Base-by-base conservation (phyloP, 2,329 filamentous ascomycete genomes). In the Scedosporium dehoogii region DNA sequence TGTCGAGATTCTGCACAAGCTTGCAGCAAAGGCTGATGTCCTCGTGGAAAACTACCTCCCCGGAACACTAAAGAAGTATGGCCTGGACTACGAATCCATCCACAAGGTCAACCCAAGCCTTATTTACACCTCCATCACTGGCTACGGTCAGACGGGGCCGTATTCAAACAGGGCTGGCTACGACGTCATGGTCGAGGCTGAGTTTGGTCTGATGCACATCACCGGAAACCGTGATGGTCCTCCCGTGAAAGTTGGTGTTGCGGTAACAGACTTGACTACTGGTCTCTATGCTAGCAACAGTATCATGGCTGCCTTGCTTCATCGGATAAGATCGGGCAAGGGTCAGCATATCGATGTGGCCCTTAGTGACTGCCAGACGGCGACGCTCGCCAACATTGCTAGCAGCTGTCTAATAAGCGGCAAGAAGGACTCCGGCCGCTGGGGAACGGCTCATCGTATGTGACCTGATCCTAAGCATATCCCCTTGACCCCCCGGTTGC, bases 151-250 rank as follows among this genome's bases (percentile, higher is more conserved):
- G 73, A 96, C 90, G 1, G 94, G 94, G 0, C 94, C 94, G 0
- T 96, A 96, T 74, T 85, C 88, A 5, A 84, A 86, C 66, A 84
- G 94, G 14, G 92, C 94, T 3, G 94, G 94, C 4, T 99, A 99
- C 79, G 94, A 99, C 75, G 94, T 99, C 68, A 99, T 99, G 93
- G 93, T 99, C 10, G 94, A 99, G 78, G 94, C 94, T 64, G 94
- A 97, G 73, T 92, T 99, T 76, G 94, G 94, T 0, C 78, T 99
- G 63, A 99, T 99, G 94, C 94, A 99, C 76, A 97, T 99, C 69
- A 99, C 94, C 0, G 94, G 94, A 38, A 84, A 84, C 65, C 83
- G 92, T 62, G 89, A 96, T 69, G 92, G 93, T 0, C 89, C 92
- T 1, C 94, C 94, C 0, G 94, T 97, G 46, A 99, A 99, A 76